Percentiles rank a stretch among this genome's conserved stretches.
Conservation (phyloP, 2,329 filamentous ascomycete genomes). For the Metarhizium robertsii region DNA sequence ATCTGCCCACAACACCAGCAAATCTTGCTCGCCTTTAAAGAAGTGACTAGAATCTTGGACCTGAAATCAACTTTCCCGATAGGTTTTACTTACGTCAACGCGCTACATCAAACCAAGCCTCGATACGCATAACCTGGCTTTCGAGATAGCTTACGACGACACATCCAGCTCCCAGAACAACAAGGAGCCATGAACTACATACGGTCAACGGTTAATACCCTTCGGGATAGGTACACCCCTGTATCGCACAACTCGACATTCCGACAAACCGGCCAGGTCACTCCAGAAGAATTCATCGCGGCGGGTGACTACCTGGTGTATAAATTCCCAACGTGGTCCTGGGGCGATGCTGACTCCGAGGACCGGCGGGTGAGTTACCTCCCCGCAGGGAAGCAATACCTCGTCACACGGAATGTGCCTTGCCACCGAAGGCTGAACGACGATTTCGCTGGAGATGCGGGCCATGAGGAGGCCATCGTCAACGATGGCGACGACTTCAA, state of each 20-base stretch:
- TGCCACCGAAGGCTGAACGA: conserved; percentile 88
- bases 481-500: conserved; percentile 62
- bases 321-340: conserved; percentile 98
- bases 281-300: conserved; percentile 89
- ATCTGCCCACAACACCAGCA: not conserved
- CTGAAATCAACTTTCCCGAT: not conserved
- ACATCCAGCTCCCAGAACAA: not conserved
- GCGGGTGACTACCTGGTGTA: conserved; percentile 97
- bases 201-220: conserved; percentile 83
- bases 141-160: not conserved
- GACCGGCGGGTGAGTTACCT: conserved; percentile 72
- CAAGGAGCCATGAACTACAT: conserved; percentile 66
- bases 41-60: not conserved
- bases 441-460: conserved; percentile 83
- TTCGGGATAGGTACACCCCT: conserved; percentile 85
- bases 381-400: conserved; percentile 84
- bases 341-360: conserved; percentile 80
- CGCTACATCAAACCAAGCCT: not conserved
- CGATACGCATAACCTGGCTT: not conserved
- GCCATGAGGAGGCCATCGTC: conserved; percentile 78
- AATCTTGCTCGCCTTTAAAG: not conserved
- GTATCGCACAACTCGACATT: conserved; percentile 89
- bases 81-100: not conserved
- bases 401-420: conserved; percentile 89
- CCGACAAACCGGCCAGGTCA: conserved; percentile 88